phyloP scores from a whole-genome alignment of 306 rosid genomes.

The Medicago arabica region DNA sequence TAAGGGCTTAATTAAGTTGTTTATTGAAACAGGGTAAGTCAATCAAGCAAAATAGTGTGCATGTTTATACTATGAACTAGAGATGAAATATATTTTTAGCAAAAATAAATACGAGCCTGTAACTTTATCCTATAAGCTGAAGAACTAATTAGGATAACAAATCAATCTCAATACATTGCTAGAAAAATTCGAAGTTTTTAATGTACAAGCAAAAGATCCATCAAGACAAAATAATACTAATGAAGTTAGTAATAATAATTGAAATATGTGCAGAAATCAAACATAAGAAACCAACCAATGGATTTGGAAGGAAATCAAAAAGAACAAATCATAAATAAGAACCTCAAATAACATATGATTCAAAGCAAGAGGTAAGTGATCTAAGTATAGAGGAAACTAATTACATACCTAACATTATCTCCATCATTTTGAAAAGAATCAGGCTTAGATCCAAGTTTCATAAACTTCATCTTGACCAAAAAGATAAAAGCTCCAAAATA shows the following conservation, averaged over 20 bases:
- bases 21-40: not conserved
- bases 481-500: slow-evolving; percentile 11
- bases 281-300: slow-evolving; percentile 2
- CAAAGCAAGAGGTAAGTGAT: slow-evolving; percentile 31
- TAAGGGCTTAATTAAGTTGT: not conserved
- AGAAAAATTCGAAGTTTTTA: not conserved
- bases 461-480: slow-evolving; percentile 77
- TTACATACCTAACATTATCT: slow-evolving; percentile 65
- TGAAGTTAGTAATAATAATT: not conserved
- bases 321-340: slow-evolving; percentile 25
- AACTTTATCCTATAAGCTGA: slow-evolving; percentile 27
- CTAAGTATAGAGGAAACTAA: slow-evolving; percentile 23
- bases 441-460: slow-evolving; percentile 94
- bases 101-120: not conserved
- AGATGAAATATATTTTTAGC: not conserved
- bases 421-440: slow-evolving; percentile 86
- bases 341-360: slow-evolving; percentile 16
- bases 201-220: slow-evolving; percentile 16
- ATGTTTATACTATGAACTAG: slow-evolving; percentile 3
- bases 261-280: slow-evolving; percentile 24
- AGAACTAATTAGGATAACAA: slow-evolving; percentile 28
- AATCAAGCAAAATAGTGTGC: slow-evolving; percentile 11
- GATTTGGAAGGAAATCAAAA: slow-evolving; percentile 10
- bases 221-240: not conserved
- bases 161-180: slow-evolving; percentile 13